Base-by-base conservation (phyloP, 768 basidiomycete genomes). In the Termitomyces sp. region DNA sequence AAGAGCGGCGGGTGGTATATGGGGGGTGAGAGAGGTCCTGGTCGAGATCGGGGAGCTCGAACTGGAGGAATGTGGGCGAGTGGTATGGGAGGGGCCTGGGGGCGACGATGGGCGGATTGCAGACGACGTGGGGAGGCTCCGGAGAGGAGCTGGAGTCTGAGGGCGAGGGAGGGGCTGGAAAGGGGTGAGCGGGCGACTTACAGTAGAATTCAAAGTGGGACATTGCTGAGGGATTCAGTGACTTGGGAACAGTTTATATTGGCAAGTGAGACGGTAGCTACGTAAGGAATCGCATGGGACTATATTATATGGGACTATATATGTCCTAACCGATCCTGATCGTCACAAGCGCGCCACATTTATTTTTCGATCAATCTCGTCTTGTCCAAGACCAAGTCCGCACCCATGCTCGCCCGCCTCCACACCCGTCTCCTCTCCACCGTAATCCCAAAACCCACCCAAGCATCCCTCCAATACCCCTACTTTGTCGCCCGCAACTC, bases 21-120 rank as follows among this genome's bases (percentile, higher is more conserved):
- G 88, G 88, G 7, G 88, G 85, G 64, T 83, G 83, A 0, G 88
- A 89, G 45, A 89, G 81, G 68, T 89, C 87, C 68, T 88, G 84
- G 73, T 88, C 86, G 8, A 84, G 74, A 73, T 88, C 87, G 0
- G 88, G 88, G 24, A 81, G 75, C 59, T 86, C 84, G 69, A 86
- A 88, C 57, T 87, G 84, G 58, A 89, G 83, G 70, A 88, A 88
- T 0, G 82, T 83, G 32, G 88, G 88, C 11, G 86, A 86, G 58
- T 87, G 85, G 72, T 85, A 88, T 2, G 88, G 88, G 40, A 89
- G 81, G 0, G 88, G 88, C 28, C 82, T 83, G 13, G 88, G 88
- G 0, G 86, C 87, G 63, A 88, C 74, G 58, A 89, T 77, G n/a
- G 88, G 88, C 2, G 85, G 86, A 81, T 22, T 55, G 75, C 85